Base-by-base conservation (phyloP, 345 rosid genomes). In the Salix exigua region DNA sequence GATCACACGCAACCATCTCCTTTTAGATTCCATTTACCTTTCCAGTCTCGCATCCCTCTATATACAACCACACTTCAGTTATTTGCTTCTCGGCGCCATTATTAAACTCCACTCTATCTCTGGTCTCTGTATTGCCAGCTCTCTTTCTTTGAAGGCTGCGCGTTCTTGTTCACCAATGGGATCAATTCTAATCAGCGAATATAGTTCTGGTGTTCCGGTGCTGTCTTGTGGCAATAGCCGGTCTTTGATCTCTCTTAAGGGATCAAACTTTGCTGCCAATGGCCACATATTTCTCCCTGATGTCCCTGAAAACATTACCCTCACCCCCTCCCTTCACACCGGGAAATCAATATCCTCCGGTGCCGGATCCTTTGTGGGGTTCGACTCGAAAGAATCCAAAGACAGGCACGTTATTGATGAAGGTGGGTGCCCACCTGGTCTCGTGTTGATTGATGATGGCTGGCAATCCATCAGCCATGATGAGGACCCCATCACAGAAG, bases 391-490 rank as follows among this genome's bases (percentile, higher is more conserved):
- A 0, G 82, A 87, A 19, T 38, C 96, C 30, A 66, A 51, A 2
- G 82, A 91, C 86, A 89, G 82, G 40, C 98, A 93, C 81, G 96
- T 91, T 44, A 87, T 96, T 6, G 97, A 86, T 18, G 92, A 90
- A 1, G 98, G 96, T 4, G 98, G 99, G 26, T 91, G 96, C 79
- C 99, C 99, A 6, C 99, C 99, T 16, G 98, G 98, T 1, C 81
- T 92, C 12, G 95, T 96, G n/a, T 76, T 96, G 38, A 93, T 96
- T 68, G 99, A 96, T 53, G 99, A 96, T 55, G 99, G 98, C 21
- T 96, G 99, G 99, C 97, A 96, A 70, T 93, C 99, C 1, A 93
- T 96, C 38, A 73, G 89, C 33, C 98, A 86, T 55, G 99, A 96
- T 62, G 78, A 78, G 71, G 97, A 96, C 55, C 92, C 89, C 3